Evolutionary conservation across 1,284 basidiomycete species (phyloP), one percentile per base, ranked within the genome.

Genomic region (Austroboletus novae-zelandiae): DNA sequence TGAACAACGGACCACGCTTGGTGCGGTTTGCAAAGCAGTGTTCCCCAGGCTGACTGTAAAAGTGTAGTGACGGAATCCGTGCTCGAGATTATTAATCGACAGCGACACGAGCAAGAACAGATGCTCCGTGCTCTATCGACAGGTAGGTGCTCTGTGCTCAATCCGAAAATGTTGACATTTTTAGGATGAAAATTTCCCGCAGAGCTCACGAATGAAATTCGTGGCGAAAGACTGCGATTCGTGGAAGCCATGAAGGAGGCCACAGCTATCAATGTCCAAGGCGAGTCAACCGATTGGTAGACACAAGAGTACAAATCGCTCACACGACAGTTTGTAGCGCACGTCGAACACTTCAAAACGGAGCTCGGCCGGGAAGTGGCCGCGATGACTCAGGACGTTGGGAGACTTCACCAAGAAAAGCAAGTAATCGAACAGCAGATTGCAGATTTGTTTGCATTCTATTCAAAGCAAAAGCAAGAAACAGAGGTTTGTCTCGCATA

Each of bases 211-310:
- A 77, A 80, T 46, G 91, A 93, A 60, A 92, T 94, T 50, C 83
- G 85, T 46, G 90, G 90, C 7, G 90, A 94, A 69, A 74, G 90
- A 40, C 69, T 94, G 48, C 75, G 88, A 5, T 94, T 94, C 61
- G 86, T 94, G 10, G 91, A 94, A 59, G 89, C 91, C 15, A 94
- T 94, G 91, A 89, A 89, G 62, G 85, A 91, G 58, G 91, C 91
- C 1, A 94, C 91, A 1, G 81, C 82, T 1, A 88, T 93, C 62
- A 92, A 94, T 57, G 83, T 94, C 8, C 82, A 89, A 64, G 73
- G 89, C 89, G 66, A 69, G 89, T 89, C 66, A 69, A 79, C 65
- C 32, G 4, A 42, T 18, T 20, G 11, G 31, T 1, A 1, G 29
- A 36, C 37, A n/a, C 30, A 25, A 25, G 14, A 32, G 27, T n/a